A percentile compares a stretch with the other conserved stretches of the same genome.
phyloP scores from a whole-genome alignment of 148 eudicot species.

The Limonium bicolor region DNA sequence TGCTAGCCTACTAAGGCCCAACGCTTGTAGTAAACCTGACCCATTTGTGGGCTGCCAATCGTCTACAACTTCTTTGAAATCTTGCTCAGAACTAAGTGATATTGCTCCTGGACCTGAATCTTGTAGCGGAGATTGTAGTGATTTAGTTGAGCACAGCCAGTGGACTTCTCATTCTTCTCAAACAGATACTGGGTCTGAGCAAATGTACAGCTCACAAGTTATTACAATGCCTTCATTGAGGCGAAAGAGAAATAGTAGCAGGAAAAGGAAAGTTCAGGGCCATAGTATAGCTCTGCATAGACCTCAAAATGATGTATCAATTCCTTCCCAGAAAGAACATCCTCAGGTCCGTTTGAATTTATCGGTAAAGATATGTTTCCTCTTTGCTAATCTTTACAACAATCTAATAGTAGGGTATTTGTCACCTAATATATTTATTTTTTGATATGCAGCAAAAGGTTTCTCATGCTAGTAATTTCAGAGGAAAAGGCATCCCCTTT shows the following conservation, averaged over 20 bases:
- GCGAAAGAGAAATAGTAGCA: background rate
- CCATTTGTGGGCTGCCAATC: slow-evolving; percentile 1
- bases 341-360: slow-evolving; percentile 3
- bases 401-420: background rate
- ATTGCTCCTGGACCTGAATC: background rate
- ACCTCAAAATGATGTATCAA: background rate
- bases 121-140: slow-evolving; percentile 2
- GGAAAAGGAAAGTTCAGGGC: background rate
- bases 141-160: background rate
- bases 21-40: no score
- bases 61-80: background rate
- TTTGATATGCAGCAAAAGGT: background rate
- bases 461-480: background rate
- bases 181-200: background rate
- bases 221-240: background rate
- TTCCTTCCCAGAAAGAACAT: slow-evolving; percentile 1
- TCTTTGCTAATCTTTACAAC: background rate
- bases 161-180: background rate
- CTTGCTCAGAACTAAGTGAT: background rate
- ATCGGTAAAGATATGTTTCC: background rate
- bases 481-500: slow-evolving; percentile 1
- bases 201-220: background rate
- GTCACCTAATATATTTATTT: background rate
- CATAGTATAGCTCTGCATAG: background rate
- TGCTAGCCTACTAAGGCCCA: no score